A percentile compares a stretch with the other conserved stretches of the same genome.
These are phyloP conservation scores for Cordyceps cicadae DNA, from an alignment of 2,329 filamentous ascomycete species.

Conservation along the genomic window DNA sequence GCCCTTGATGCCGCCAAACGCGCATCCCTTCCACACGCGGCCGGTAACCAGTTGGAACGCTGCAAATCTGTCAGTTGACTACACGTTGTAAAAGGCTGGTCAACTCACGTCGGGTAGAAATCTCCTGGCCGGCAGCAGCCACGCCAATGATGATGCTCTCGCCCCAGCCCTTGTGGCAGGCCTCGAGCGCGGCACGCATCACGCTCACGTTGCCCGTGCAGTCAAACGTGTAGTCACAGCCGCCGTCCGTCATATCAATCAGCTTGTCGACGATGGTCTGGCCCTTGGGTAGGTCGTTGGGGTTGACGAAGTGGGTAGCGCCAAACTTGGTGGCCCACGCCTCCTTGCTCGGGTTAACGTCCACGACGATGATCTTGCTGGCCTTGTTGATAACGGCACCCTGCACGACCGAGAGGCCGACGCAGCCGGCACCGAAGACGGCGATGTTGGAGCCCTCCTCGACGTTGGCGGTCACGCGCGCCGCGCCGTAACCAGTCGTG, in stretches of 20 bases:
- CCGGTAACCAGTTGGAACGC: constrained; percentile 98
- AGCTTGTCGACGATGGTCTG: constrained; percentile 87
- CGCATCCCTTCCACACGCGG: constrained; percentile 95
- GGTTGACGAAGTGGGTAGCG: constrained; percentile 95
- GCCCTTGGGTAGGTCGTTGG: constrained; percentile 58
- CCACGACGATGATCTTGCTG: constrained; percentile 63
- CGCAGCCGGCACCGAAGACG: constrained; percentile 91
- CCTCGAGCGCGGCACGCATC: constrained; percentile 91
- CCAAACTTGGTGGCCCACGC: constrained; percentile 91
- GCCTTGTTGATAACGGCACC: constrained; percentile 82
- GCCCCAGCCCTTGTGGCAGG: constrained; percentile 99
- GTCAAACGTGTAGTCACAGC: constrained; percentile 98
- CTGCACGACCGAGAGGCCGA: constrained; percentile 91
- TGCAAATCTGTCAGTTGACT: constrained; percentile 28
- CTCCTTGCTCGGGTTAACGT: constrained; percentile 83
- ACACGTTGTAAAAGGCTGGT: no score
- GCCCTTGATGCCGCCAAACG: constrained; percentile 97
- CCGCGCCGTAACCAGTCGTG: constrained; percentile 95
- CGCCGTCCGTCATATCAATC: constrained; percentile 95
- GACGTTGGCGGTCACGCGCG: constrained; percentile 83
- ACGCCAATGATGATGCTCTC: constrained; percentile 97
- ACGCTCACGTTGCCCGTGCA: constrained; percentile 96
- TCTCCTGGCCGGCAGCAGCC: constrained; percentile 92
- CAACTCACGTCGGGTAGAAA: constrained; percentile 75
- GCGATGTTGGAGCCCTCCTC: constrained; percentile 86